These are phyloP conservation scores for Coprinellus micaceus DNA, from an alignment of 768 basidiomycete species.

Conservation along the genomic window DNA sequence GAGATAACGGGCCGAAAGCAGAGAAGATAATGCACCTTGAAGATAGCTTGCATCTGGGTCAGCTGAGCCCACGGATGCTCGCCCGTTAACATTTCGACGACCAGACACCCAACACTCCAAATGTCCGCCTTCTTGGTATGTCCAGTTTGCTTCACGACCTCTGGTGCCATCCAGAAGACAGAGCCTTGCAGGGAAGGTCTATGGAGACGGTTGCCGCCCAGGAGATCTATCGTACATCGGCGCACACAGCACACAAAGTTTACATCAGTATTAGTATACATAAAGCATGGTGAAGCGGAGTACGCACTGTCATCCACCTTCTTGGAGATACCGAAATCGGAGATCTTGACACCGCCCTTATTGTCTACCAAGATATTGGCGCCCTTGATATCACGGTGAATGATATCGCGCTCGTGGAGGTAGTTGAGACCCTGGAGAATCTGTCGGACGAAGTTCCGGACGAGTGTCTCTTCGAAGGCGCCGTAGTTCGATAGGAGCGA, in stretches of 20 bases:
- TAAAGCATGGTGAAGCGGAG: neutral
- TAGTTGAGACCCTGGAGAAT: slow-evolving; percentile 87
- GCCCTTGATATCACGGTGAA: slow-evolving; percentile 98
- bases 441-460: slow-evolving; percentile 90
- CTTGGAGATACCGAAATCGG: slow-evolving; percentile 96
- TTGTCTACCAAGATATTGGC: slow-evolving; percentile 98
- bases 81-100: slow-evolving; percentile 96
- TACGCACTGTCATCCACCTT: slow-evolving; percentile 91
- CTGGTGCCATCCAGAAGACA: slow-evolving; percentile 99
- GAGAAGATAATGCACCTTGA: slow-evolving; percentile 58
- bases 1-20: neutral
- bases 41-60: slow-evolving; percentile 99
- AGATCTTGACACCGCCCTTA: slow-evolving; percentile 96
- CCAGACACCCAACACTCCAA: slow-evolving; percentile 93
- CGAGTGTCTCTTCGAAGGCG: slow-evolving; percentile 89
- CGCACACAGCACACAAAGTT: no score
- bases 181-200: slow-evolving; percentile 95
- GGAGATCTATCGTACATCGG: slow-evolving; percentile 30
- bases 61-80: slow-evolving; percentile 95
- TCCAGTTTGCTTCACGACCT: slow-evolving; percentile 93
- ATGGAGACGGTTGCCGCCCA: slow-evolving; percentile 68
- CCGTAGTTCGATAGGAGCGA: slow-evolving; percentile 87
- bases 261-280: no score
- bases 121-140: slow-evolving; percentile 93
- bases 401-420: slow-evolving; percentile 89